phyloP scores from a whole-genome alignment of 2,329 filamentous ascomycete genomes.

The Scedosporium boydii region DNA sequence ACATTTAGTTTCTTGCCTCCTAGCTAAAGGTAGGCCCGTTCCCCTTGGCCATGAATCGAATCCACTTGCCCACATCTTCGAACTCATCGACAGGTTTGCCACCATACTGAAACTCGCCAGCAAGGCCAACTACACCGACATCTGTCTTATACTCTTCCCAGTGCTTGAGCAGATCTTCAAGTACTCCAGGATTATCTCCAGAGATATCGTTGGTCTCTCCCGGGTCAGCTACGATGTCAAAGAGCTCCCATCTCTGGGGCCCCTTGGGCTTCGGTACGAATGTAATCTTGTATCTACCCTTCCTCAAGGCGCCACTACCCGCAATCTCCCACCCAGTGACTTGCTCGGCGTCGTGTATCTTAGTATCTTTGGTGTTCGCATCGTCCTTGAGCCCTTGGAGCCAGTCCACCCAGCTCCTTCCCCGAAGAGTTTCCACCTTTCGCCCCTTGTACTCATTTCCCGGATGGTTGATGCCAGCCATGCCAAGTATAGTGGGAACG shows the following conservation, averaged over 20 bases:
- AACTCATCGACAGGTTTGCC: slow-evolving; percentile 6
- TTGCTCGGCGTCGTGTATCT: slow-evolving; percentile 28
- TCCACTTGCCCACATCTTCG: slow-evolving; percentile 9
- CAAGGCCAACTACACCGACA: slow-evolving; percentile 11
- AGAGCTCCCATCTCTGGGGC: slow-evolving; percentile 23
- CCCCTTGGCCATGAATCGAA: slow-evolving; percentile 11
- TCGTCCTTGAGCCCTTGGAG: background rate
- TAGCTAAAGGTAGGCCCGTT: no score
- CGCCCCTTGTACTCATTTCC: slow-evolving; percentile 26
- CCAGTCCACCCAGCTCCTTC: slow-evolving; percentile 17
- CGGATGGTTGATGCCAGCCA: slow-evolving; percentile 31
- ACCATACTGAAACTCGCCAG: background rate
- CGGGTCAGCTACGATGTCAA: slow-evolving; percentile 19
- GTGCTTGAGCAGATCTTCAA: slow-evolving; percentile 17
- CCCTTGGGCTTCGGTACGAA: slow-evolving; percentile 19
- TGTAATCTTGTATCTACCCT: slow-evolving; percentile 23
- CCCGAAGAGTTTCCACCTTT: slow-evolving; percentile 39
- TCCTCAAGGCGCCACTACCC: slow-evolving; percentile 22
- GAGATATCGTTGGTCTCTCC: slow-evolving; percentile 22
- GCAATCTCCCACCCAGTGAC: slow-evolving; percentile 24
- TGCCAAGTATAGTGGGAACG: slow-evolving; percentile 31
- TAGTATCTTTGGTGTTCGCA: slow-evolving; percentile 8
- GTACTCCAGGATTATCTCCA: slow-evolving; percentile 14
- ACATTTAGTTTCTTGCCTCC: no score
- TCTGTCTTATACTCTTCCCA: slow-evolving; percentile 25